Evolutionary conservation across 148 eudicot genomes (phyloP).

Genomic region (Rheum nobile): DNA sequence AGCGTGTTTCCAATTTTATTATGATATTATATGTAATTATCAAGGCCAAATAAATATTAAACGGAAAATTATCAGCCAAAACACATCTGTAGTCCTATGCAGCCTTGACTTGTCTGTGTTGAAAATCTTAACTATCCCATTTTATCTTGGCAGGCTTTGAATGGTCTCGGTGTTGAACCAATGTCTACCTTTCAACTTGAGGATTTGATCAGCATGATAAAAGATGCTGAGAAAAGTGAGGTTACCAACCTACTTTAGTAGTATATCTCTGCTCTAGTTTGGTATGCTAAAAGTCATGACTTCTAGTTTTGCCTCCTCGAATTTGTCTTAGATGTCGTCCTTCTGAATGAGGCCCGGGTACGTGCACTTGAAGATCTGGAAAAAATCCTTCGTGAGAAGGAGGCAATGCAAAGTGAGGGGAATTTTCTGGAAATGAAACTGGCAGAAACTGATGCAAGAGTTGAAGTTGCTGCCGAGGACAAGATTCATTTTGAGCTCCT

Average conservation of each 20-base stretch:
- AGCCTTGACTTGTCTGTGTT: neutral
- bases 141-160: conserved; percentile 34
- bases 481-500: conserved; percentile 62
- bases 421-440: conserved; percentile 63
- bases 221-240: conserved; percentile 85
- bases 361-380: conserved; percentile 74
- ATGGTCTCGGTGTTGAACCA: conserved; percentile 25
- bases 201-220: conserved; percentile 80
- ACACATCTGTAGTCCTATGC: neutral
- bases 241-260: conserved; percentile 11
- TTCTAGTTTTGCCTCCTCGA: conserved; percentile 7
- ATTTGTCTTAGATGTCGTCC: conserved; percentile 53
- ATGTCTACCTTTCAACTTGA: conserved; percentile 35
- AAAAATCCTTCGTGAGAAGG: conserved; percentile 56
- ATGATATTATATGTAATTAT: neutral
- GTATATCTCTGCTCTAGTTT: conserved; percentile 4
- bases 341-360: conserved; percentile 82
- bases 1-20: neutral
- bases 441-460: conserved; percentile 75
- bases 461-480: conserved; percentile 63
- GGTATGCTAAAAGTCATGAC: neutral
- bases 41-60: neutral
- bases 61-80: neutral
- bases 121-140: neutral
- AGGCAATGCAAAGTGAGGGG: conserved; percentile 66